These are phyloP conservation scores for Pisolithus microcarpus DNA, from an alignment of 768 basidiomycete genomes.

Conservation along the genomic window DNA sequence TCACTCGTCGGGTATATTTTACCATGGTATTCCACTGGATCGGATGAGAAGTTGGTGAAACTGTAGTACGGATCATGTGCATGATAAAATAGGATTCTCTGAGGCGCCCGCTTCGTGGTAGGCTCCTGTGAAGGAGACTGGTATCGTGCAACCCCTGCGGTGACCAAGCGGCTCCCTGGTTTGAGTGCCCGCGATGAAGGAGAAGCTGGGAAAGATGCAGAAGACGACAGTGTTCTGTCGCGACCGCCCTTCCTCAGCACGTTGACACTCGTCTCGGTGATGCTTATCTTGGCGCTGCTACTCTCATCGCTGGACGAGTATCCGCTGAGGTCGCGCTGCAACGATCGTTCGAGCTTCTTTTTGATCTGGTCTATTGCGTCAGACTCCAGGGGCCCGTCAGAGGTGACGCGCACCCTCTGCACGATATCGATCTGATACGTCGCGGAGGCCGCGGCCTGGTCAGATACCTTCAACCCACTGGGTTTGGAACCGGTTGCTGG, in stretches of 20 bases:
- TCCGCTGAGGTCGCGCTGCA: slow-evolving; percentile 18
- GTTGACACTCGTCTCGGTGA: slow-evolving; percentile 20
- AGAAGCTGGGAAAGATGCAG: not conserved
- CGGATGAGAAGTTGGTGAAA: slow-evolving; percentile 40
- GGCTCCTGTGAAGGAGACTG: slow-evolving; percentile 7
- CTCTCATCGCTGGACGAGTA: slow-evolving; percentile 24
- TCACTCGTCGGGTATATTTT: slow-evolving; percentile 40
- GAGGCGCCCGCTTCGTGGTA: slow-evolving; percentile 9
- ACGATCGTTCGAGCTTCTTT: slow-evolving; percentile 17
- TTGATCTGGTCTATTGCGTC: slow-evolving; percentile 25
- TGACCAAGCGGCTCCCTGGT: not conserved
- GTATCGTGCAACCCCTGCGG: not conserved
- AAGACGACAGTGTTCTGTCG: not conserved
- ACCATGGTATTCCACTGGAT: slow-evolving; percentile 33
- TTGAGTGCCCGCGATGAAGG: slow-evolving; percentile 6
- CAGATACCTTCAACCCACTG: not conserved
- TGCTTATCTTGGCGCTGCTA: slow-evolving; percentile 14
- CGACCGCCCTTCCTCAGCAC: slow-evolving; percentile 12
- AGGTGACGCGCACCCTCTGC: slow-evolving; percentile 24
- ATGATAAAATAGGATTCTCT: slow-evolving; percentile 27
- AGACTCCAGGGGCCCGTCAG: slow-evolving; percentile 20
- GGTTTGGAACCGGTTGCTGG: not conserved
- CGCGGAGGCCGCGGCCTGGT: not conserved
- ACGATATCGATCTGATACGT: slow-evolving; percentile 26
- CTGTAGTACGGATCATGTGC: slow-evolving; percentile 30